Conservation (phyloP, 2,329 filamentous ascomycete genomes). For the Daldinia sp. region DNA sequence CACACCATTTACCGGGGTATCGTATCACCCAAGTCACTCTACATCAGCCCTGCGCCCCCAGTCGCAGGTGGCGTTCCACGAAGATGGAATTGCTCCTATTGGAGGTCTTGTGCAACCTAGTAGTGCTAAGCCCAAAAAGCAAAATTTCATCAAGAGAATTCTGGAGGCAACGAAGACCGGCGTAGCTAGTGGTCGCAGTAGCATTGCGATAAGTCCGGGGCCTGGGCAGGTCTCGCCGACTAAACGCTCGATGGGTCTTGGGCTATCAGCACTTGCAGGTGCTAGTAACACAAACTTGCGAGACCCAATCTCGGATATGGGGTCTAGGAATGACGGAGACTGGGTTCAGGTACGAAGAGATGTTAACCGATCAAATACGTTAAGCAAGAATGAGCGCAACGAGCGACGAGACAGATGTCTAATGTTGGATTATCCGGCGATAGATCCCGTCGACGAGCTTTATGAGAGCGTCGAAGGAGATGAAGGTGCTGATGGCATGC, state of each 20-base stretch:
- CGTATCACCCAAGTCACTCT: constrained; percentile 90
- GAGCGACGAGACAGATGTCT: constrained; percentile 91
- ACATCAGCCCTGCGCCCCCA: constrained; percentile 68
- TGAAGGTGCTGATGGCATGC: constrained; percentile 85
- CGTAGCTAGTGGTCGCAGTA: constrained; percentile 88
- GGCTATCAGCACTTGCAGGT: constrained; percentile 61
- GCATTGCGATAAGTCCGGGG: constrained; percentile 73
- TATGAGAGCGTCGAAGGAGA: constrained; percentile 89
- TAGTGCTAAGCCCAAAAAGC: constrained; percentile 75
- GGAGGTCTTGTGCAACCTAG: constrained; percentile 80
- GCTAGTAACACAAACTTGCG: constrained; percentile 55
- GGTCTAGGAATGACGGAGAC: constrained; percentile 73
- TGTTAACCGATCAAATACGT: constrained; percentile 92
- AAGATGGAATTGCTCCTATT: constrained; percentile 75
- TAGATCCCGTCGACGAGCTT: constrained; percentile 90
- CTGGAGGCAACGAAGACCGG: constrained; percentile 94
- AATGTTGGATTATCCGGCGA: constrained; percentile 90
- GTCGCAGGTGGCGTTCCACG: constrained; percentile 74
- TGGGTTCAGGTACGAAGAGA: constrained; percentile 99
- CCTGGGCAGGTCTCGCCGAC: constrained; percentile 59
- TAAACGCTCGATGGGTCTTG: constrained; percentile 56
- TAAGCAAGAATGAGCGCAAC: constrained; percentile 86
- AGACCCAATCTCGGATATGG: constrained; percentile 77
- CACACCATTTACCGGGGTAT: constrained; percentile 80
- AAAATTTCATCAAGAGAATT: constrained; percentile 95